Base-by-base conservation (phyloP, 2,329 filamentous ascomycete genomes). In the Fonsecaea erecta region DNA sequence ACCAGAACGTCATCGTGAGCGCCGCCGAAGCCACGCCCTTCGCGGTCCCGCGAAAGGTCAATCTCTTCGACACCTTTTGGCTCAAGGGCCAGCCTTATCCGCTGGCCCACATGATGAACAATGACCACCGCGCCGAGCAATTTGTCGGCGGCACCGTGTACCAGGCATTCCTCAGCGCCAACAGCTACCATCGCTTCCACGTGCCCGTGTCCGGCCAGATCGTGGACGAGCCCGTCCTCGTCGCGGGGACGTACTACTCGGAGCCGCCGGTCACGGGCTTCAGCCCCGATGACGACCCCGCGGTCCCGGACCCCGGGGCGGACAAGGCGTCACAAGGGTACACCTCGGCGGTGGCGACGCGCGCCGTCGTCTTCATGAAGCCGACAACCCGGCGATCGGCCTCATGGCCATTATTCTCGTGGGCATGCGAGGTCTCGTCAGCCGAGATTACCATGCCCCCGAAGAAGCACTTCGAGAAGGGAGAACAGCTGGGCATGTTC, bases 401-500 rank as follows among this genome's bases (percentile, higher is more conserved):
- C 77, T 92, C 32, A 84, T 93, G 81, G 87, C 84, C 0, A 89
- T 92, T 68, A 79, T 93, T 11, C 86, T 85, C 1, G 84, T 93
- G 2, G 90, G 90, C 1, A 92, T 93, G 90, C 46, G 90, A 93
- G 76, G 89, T 92, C 11, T 88, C 85, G 63, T 88, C 88, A 0
- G 92, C 89, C 72, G 88, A 92, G 58, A 87, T 91, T 54, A 89
- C 86, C 0, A 88, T 91, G 9, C 81, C 82, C 70, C 84, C 88
- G 72, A 89, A 88, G 0, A 83, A 92, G 73, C 81, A 83, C 59
- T 73, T 93, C 16, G 80, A 80, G 59, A 92, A 92, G 80, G 90
- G 90, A 0, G 85, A 92, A 3, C 79, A 92, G 78, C 80, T 88
- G 40, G 90, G 90, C 48, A 92, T 91, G 88, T 93, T 93, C 77